Percentiles rank a stretch among this genome's conserved stretches.
phyloP scores from a whole-genome alignment of 495 filamentous ascomycete genomes.

The Xylaria scruposa region DNA sequence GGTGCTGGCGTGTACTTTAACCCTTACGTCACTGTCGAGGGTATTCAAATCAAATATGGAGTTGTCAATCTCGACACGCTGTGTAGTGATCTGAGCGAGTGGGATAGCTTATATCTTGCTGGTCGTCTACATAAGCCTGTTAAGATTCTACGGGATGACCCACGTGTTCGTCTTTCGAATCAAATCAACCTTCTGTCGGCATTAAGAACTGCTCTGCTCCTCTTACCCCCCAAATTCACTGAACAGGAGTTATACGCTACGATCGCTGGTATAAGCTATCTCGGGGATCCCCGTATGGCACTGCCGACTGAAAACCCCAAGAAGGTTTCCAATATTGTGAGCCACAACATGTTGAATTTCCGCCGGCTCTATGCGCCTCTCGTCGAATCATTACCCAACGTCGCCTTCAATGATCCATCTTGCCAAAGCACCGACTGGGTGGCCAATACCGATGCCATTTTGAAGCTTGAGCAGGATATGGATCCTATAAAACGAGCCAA shows the following conservation, averaged over 20 bases:
- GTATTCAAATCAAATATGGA: conserved; percentile 95
- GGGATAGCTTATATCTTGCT: conserved; percentile 92
- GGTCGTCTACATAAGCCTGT: conserved; percentile 96
- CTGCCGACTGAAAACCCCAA: conserved; percentile 86
- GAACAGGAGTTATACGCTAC: conserved; percentile 88
- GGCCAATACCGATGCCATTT: conserved; percentile 60
- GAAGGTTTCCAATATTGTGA: conserved; percentile 93
- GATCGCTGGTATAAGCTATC: conserved; percentile 90
- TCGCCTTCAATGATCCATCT: conserved; percentile 75
- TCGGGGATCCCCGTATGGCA: conserved; percentile 92
- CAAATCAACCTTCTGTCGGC: conserved; percentile 94
- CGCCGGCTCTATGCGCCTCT: conserved; percentile 86
- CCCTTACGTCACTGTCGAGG: conserved; percentile 93
- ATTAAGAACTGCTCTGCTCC: conserved; percentile 82
- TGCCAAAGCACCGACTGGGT: conserved; percentile 69
- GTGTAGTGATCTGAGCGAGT: conserved; percentile 82
- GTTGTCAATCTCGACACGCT: conserved; percentile 91
- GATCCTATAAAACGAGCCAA: conserved; percentile 87
- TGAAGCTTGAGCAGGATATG: conserved; percentile 82
- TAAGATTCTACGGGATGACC: conserved; percentile 94
- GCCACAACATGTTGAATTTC: conserved; percentile 89
- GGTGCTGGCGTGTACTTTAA: conserved; percentile 98
- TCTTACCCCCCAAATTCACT: conserved; percentile 82
- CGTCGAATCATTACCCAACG: conserved; percentile 87
- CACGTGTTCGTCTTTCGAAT: conserved; percentile 87